A percentile compares a stretch with the other conserved stretches of the same genome.
phyloP scores from a whole-genome alignment of 257 asterid species.

The Solanum medicagineum region DNA sequence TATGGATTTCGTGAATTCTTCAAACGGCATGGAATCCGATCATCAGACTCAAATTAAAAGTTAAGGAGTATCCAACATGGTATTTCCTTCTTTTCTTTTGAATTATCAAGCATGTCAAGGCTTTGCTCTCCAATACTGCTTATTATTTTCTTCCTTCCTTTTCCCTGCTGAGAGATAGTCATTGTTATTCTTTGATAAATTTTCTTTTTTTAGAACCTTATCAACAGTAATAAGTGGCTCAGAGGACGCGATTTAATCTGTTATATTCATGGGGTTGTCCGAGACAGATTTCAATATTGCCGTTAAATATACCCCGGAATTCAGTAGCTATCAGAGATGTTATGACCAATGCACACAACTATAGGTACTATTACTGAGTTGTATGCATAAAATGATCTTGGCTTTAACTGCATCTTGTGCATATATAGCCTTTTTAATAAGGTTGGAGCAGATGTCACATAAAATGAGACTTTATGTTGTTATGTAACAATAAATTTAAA shows the following conservation, averaged over 20 bases:
- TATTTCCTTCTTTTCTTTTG: neutral
- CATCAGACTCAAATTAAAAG: constrained; percentile 26
- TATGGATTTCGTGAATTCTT: constrained; percentile 90
- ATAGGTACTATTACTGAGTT: neutral
- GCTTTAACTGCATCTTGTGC: neutral
- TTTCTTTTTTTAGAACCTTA: neutral
- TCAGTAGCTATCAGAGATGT: neutral
- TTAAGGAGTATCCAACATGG: neutral
- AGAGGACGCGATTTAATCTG: neutral
- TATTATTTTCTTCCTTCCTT: neutral
- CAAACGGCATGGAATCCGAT: constrained; percentile 52
- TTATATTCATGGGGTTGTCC: neutral
- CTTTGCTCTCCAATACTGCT: neutral
- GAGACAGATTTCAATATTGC: neutral
- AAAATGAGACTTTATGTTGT: no score
- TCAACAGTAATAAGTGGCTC: neutral
- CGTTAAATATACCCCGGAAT: neutral
- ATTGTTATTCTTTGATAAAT: neutral
- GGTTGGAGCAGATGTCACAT: neutral
- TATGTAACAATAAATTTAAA: no score
- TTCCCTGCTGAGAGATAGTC: neutral
- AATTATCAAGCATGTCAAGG: neutral
- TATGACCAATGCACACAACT: neutral
- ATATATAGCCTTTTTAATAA: neutral
- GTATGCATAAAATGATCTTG: neutral